Conservation (phyloP, 371 early-diverging fungal genomes). For the Mortierella sp. region DNA sequence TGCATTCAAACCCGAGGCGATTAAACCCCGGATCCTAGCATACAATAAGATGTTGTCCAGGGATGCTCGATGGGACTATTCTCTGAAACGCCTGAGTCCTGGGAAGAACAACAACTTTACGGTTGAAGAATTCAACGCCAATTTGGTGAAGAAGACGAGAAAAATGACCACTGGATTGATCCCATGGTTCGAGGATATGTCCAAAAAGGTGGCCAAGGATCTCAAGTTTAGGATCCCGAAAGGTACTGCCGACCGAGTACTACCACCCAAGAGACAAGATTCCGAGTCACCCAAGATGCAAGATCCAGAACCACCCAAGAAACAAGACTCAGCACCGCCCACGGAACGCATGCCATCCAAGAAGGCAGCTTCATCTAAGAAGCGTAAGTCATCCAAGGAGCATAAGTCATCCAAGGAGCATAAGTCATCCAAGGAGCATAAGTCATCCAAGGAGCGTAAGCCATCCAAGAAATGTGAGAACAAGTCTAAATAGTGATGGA, state of each 20-base stretch:
- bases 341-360: too few relatives aligned
- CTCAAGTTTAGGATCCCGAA: constrained; percentile 13
- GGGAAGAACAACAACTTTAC: constrained; percentile 52
- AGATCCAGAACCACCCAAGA: too few relatives aligned
- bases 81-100: constrained; percentile 48
- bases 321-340: too few relatives aligned
- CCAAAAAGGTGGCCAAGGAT: constrained; percentile 12
- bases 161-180: neutral
- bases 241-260: constrained; percentile 10
- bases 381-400: too few relatives aligned
- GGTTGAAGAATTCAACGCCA: constrained; percentile 44
- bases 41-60: constrained; percentile 55
- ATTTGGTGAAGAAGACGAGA: constrained; percentile 16
- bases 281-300: too few relatives aligned
- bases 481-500: neutral
- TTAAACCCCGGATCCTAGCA: constrained; percentile 49
- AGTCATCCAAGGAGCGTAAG: too few relatives aligned
- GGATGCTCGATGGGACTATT: constrained; percentile 58
- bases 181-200: constrained; percentile 14
- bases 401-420: too few relatives aligned
- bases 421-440: too few relatives aligned
- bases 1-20: constrained; percentile 59
- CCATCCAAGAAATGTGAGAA: constrained; percentile 20
- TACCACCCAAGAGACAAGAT: too few relatives aligned
- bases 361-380: too few relatives aligned